Conservation (phyloP, 805 yeast species). For the Candida sanyiensis region DNA sequence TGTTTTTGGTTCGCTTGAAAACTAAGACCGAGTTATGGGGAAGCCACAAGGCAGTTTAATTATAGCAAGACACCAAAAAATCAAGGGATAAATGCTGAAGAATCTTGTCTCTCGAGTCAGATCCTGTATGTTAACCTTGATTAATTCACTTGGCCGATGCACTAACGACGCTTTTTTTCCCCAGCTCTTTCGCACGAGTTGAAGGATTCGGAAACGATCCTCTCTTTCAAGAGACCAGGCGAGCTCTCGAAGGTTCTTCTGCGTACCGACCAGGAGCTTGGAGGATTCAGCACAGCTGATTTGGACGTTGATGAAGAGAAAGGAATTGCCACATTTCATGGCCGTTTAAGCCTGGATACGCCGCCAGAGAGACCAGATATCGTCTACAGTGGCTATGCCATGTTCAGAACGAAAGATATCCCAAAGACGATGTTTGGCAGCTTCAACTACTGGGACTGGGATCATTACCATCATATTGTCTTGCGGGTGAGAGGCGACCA, state of each 20-base stretch:
- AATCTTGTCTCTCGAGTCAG: neutral
- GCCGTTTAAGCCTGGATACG: constrained; percentile 60
- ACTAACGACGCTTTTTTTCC: neutral
- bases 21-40: no score
- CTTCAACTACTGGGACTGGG: constrained; percentile 65
- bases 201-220: constrained; percentile 34
- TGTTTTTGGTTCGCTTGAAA: no score
- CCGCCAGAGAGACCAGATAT: constrained; percentile 63
- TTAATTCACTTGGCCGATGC: no score
- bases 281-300: constrained; percentile 69
- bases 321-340: constrained; percentile 58
- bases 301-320: constrained; percentile 37
- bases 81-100: constrained; percentile 8
- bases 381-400: constrained; percentile 64
- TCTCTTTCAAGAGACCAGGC: constrained; percentile 52
- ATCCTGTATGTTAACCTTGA: constrained; percentile 2
- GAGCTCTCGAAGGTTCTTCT: constrained; percentile 47
- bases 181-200: constrained; percentile 10
- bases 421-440: constrained; percentile 38
- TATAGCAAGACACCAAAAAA: no score
- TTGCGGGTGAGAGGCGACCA: constrained; percentile 68
- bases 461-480: constrained; percentile 53
- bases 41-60: neutral
- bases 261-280: constrained; percentile 68
- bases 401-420: constrained; percentile 75